Evolutionary conservation across 164 flowering plant species (phyloP).

Genomic region (Protea cynaroides): DNA sequence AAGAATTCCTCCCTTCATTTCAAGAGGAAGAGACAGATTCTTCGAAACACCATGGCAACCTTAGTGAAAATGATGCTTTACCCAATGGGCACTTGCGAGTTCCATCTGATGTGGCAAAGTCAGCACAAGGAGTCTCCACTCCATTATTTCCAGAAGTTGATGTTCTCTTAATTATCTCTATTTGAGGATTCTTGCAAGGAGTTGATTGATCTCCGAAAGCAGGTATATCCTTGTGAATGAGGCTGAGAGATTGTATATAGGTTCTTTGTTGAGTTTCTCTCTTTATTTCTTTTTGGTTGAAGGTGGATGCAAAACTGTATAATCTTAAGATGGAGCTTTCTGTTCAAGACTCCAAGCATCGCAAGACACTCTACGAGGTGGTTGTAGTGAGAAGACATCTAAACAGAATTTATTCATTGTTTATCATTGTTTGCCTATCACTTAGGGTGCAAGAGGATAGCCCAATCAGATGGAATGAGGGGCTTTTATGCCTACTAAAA

Average conservation of each 20-base stretch:
- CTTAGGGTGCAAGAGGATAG: too few species aligned
- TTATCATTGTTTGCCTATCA: too few species aligned
- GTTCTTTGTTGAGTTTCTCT: background rate
- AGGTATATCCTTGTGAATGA: constrained; percentile 34
- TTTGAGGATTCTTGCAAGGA: constrained; percentile 86
- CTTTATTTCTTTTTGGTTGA: constrained; percentile 14
- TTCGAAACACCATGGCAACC: constrained; percentile 49
- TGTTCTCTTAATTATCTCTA: constrained; percentile 56
- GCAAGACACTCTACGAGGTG: constrained; percentile 92
- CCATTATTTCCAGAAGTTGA: constrained; percentile 95
- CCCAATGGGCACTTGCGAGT: constrained; percentile 56
- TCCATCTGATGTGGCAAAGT: constrained; percentile 45
- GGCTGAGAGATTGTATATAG: background rate
- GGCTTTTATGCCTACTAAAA: too few species aligned
- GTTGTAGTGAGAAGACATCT: constrained; percentile 8
- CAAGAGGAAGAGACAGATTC: constrained; percentile 70
- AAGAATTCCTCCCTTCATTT: constrained; percentile 74
- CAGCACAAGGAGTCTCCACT: constrained; percentile 36
- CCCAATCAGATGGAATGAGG: too few species aligned
- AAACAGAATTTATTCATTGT: too few species aligned
- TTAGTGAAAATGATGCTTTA: constrained; percentile 39
- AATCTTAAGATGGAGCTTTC: constrained; percentile 84
- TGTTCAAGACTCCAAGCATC: constrained; percentile 82
- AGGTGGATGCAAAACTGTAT: constrained; percentile 78
- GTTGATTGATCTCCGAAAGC: constrained; percentile 72